Evolutionary conservation across 208 protist species (phyloP).

Genomic region (Leishmania amazonensis): DNA sequence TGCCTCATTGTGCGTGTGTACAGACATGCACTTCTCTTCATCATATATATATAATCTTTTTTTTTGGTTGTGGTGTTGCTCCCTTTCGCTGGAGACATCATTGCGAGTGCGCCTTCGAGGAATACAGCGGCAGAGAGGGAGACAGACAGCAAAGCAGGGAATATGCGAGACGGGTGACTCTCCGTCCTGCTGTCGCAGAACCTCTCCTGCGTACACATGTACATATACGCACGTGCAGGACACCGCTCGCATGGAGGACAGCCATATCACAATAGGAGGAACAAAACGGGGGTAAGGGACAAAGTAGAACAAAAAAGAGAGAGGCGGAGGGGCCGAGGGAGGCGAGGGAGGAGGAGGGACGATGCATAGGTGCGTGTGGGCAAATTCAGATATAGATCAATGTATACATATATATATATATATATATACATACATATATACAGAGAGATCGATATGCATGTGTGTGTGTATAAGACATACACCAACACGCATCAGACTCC

Average conservation of each 20-base stretch:
- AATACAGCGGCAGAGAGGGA: not conserved
- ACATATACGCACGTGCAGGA: not conserved
- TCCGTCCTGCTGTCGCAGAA: not conserved
- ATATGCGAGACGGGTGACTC: not conserved
- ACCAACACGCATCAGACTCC: not conserved
- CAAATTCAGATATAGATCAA: not conserved
- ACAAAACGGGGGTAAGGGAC: not conserved
- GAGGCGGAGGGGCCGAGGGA: not conserved
- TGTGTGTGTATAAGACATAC: not conserved
- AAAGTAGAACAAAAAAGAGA: not conserved
- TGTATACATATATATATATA: not conserved
- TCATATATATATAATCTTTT: not conserved
- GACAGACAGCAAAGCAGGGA: not conserved
- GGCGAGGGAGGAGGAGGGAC: not conserved
- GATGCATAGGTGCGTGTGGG: not conserved
- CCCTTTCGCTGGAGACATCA: not conserved
- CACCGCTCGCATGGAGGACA: not conserved
- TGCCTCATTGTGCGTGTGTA: not conserved
- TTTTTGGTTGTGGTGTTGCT: not conserved
- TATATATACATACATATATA: not conserved
- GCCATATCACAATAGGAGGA: not conserved
- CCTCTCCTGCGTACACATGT: not conserved
- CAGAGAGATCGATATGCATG: not conserved
- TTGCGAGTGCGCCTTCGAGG: not conserved
- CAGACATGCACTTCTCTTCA: not conserved